These are phyloP conservation scores for Sporisorium graminicola DNA, from an alignment of 1,284 basidiomycete genomes.

Conservation along the genomic window DNA sequence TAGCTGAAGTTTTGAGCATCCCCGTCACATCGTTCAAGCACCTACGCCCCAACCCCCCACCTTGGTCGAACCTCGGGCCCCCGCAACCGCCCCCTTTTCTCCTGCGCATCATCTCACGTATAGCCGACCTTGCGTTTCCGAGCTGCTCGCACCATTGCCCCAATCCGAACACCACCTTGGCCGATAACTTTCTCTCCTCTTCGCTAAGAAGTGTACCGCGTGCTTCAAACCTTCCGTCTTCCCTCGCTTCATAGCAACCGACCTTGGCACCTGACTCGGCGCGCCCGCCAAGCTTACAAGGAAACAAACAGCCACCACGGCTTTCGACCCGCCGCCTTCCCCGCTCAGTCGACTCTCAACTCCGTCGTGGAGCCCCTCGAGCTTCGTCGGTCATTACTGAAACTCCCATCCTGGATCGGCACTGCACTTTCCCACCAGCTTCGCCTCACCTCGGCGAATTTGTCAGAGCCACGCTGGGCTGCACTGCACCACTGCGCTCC, in stretches of 20 bases:
- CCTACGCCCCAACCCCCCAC: constrained; percentile 1
- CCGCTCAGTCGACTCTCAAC: background rate
- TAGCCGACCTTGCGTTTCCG: background rate
- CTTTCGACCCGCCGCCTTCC: background rate
- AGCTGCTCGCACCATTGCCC: background rate
- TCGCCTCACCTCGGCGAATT: background rate
- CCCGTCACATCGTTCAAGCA: background rate
- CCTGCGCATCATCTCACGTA: background rate
- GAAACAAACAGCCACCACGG: background rate
- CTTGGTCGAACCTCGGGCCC: background rate
- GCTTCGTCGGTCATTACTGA: background rate
- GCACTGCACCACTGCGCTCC: background rate
- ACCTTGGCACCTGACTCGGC: background rate
- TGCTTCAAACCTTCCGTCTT: constrained; percentile 10
- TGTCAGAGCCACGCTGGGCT: background rate
- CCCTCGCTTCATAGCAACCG: constrained; percentile 5
- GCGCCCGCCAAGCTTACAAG: background rate
- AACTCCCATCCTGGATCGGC: background rate
- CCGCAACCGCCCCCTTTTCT: background rate
- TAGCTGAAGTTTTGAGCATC: background rate
- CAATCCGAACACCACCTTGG: background rate
- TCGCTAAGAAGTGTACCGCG: constrained; percentile 22
- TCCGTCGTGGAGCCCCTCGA: background rate
- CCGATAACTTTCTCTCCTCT: background rate
- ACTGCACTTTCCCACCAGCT: background rate